Evolutionary conservation across 1,284 basidiomycete species (phyloP).

Genomic region (Takashimella tepidaria): DNA sequence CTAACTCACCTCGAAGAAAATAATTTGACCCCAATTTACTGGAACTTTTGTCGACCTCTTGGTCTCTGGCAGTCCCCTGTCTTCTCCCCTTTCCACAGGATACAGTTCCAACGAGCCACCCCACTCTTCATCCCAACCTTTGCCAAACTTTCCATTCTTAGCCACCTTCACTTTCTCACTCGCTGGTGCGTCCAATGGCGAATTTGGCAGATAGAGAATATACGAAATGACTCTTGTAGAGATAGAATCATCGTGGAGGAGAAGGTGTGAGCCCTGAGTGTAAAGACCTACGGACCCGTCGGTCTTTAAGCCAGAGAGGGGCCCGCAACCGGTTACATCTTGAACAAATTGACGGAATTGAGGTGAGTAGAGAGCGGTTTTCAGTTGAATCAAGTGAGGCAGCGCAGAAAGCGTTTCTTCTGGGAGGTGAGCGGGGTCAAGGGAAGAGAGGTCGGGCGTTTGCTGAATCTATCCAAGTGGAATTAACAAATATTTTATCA

Average conservation of each 20-base stretch:
- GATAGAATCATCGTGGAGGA: conserved; percentile 98
- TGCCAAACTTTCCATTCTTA: conserved; percentile 40
- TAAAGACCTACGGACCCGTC: conserved; percentile 96
- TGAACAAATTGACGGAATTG: conserved; percentile 80
- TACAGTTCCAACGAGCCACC: conserved; percentile 97
- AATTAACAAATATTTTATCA: too few relatives aligned
- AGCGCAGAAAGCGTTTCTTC: conserved; percentile 60
- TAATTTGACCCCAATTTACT: conserved; percentile 87
- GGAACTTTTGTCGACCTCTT: conserved; percentile 39
- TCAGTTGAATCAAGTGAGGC: conserved; percentile 70
- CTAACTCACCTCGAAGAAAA: conserved; percentile 73
- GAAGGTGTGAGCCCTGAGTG: conserved; percentile 78
- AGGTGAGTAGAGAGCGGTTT: conserved; percentile 86
- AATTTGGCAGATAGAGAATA: conserved; percentile 95
- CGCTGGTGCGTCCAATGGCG: conserved; percentile 54
- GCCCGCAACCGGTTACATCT: conserved; percentile 86
- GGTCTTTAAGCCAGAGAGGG: conserved; percentile 83
- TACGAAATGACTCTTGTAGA: conserved; percentile 91
- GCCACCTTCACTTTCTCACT: conserved; percentile 24
- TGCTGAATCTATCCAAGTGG: conserved; percentile 77
- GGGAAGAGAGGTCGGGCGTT: conserved; percentile 93
- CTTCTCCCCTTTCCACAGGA: conserved; percentile 53
- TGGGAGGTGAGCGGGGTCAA: conserved; percentile 61
- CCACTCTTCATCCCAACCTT: conserved; percentile 70
- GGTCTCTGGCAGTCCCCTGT: conserved; percentile 41